Evolutionary conservation across 2,329 filamentous ascomycete genomes (phyloP).

Genomic region (Stromatinia cepivora): DNA sequence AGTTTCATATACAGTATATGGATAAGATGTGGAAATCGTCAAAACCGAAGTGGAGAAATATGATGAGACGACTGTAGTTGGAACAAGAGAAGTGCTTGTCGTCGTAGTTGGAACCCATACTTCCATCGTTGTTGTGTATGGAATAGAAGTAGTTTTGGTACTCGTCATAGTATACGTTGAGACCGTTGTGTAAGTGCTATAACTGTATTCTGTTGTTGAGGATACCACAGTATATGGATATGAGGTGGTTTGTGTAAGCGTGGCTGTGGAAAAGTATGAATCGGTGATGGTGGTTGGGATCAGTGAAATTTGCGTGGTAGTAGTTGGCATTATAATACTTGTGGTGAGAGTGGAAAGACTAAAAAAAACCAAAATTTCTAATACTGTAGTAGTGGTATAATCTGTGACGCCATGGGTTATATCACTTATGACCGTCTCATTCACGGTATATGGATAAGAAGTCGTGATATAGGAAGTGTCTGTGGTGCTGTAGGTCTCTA

Average conservation of each 20-base stretch:
- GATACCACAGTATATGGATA: slow-evolving; percentile 20
- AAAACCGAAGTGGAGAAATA: neutral
- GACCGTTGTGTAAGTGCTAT: slow-evolving; percentile 27
- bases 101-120: slow-evolving; percentile 18
- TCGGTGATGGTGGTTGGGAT: slow-evolving; percentile 1
- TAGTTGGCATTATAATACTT: slow-evolving; percentile 10
- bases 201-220: slow-evolving; percentile 25
- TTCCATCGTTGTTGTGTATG: neutral
- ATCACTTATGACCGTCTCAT: slow-evolving; percentile 13
- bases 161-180: slow-evolving; percentile 17
- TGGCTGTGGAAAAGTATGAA: slow-evolving; percentile 11
- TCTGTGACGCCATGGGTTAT: slow-evolving; percentile 12
- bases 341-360: slow-evolving; percentile 12
- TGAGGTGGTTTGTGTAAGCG: slow-evolving; percentile 17
- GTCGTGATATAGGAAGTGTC: slow-evolving; percentile 16
- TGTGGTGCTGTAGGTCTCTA: slow-evolving; percentile 10
- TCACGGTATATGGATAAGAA: slow-evolving; percentile 24
- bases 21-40: slow-evolving; percentile 10
- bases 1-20: slow-evolving; percentile 8
- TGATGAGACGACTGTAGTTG: slow-evolving; percentile 6
- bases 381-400: slow-evolving; percentile 4
- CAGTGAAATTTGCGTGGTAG: neutral
- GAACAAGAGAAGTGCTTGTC: neutral
- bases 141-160: slow-evolving; percentile 10
- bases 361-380: neutral